Conservation (phyloP, 2,329 filamentous ascomycete species). For the Leptographium radiaticola region DNA sequence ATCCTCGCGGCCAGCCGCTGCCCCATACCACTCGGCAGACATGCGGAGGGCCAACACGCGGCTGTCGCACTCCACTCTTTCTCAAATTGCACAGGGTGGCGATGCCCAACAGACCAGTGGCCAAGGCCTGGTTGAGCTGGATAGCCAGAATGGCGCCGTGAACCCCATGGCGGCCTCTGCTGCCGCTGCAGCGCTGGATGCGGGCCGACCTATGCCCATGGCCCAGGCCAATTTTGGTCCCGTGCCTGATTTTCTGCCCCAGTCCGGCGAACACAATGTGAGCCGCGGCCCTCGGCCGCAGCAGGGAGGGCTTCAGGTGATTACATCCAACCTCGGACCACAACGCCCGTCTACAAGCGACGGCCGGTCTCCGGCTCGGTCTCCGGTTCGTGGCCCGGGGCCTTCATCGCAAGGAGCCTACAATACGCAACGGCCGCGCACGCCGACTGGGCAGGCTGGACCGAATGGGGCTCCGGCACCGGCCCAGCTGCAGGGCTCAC, state of each 20-base stretch:
- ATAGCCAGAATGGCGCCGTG: not conserved
- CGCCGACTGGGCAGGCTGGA: conserved; percentile 5
- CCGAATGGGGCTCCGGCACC: not conserved
- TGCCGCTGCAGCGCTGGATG: too few species aligned
- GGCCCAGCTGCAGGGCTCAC: conserved; percentile 11
- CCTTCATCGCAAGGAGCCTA: not conserved
- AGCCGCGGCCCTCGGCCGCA: not conserved
- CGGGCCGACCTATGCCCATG: too few species aligned
- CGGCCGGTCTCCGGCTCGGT: not conserved
- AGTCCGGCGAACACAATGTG: not conserved
- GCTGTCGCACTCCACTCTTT: conserved; percentile 68
- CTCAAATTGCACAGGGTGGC: conserved; percentile 63
- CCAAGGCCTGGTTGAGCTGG: too few species aligned
- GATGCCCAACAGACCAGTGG: too few species aligned
- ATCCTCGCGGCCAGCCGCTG: conserved; percentile 53
- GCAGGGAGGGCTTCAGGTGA: not conserved
- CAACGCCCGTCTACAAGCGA: not conserved
- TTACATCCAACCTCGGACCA: not conserved
- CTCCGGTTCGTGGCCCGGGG: conserved; percentile 4
- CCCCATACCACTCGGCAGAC: conserved; percentile 63
- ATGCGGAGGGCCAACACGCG: conserved; percentile 70
- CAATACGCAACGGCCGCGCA: conserved; percentile 13
- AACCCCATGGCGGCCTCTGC: too few species aligned
- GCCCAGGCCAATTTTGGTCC: not conserved
- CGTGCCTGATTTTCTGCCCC: conserved; percentile 1